Evolutionary conservation across 2,329 filamentous ascomycete genomes (phyloP).

Genomic region (Bisporella sp.): DNA sequence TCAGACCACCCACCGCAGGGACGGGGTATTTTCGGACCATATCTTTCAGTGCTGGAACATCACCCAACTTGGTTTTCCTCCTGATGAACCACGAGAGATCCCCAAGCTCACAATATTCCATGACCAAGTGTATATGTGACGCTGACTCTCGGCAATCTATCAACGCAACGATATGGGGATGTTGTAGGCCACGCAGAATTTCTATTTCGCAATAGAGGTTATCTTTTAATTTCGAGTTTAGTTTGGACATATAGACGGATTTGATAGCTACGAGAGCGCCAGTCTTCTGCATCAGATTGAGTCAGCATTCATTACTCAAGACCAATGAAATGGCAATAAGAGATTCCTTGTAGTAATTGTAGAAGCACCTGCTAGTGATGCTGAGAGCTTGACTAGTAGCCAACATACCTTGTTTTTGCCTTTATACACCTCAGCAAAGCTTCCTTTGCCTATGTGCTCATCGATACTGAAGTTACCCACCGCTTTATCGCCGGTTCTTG

Average conservation of each 20-base stretch:
- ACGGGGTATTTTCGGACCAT: slow-evolving; percentile 94
- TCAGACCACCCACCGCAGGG: slow-evolving; percentile 72
- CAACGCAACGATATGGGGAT: slow-evolving; percentile 94
- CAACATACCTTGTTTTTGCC: slow-evolving; percentile 72
- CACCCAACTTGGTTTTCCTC: slow-evolving; percentile 74
- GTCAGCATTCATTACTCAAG: slow-evolving; percentile 12
- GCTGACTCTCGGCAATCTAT: slow-evolving; percentile 88
- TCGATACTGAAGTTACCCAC: slow-evolving; percentile 71
- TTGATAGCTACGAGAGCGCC: slow-evolving; percentile 89
- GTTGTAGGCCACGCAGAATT: slow-evolving; percentile 87
- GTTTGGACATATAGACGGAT: slow-evolving; percentile 81
- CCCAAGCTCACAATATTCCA: slow-evolving; percentile 97
- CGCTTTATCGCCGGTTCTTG: slow-evolving; percentile 35
- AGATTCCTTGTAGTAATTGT: too few species aligned
- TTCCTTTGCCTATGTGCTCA: slow-evolving; percentile 91
- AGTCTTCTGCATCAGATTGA: slow-evolving; percentile 50
- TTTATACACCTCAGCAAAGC: slow-evolving; percentile 92
- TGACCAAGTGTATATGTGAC: slow-evolving; percentile 89
- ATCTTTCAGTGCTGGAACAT: slow-evolving; percentile 75
- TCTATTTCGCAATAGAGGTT: slow-evolving; percentile 94
- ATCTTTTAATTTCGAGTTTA: slow-evolving; percentile 94
- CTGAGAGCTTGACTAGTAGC: background rate
- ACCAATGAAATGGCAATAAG: background rate
- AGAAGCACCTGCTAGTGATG: too few species aligned
- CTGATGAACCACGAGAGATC: slow-evolving; percentile 95